Evolutionary conservation across 106 monocot species (phyloP), one percentile per base, ranked within the genome.

Genomic region (Hemerocallis citrina): DNA sequence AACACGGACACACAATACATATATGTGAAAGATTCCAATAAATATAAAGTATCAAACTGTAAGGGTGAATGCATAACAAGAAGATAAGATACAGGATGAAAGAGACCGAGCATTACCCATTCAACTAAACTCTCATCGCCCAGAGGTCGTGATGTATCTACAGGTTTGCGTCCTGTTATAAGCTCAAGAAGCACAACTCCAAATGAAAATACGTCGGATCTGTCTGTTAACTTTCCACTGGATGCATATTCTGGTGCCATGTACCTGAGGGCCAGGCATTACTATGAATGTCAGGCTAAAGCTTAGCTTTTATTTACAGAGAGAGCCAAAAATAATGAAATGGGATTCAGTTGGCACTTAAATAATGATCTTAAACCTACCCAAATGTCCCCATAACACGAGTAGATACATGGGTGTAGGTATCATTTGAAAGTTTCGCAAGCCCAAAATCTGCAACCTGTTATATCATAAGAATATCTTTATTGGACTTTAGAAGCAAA

Each of bases 371-470:
- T 13, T 20, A 37, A 38, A 61, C 68, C 25, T 64, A 93, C 93
- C 93, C 93, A 65, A 89, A 89, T 42, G 93, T 89, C 17, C 93
- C 93, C 85, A 88, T 80, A n/a, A 93, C 82, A 66, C 88, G 88
- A 58, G 93, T 93, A 27, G 93, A 93, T 7, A 93, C 85, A 70
- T 93, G 93, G 15, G 93, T 85, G 48, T 63, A 13, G 5, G 70
- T 75, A 75, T 82, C 84, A 64, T 82, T 72, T 44, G 89, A 66
- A 12, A 80, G 64, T 61, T 81, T 93, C 7, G 93, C 93, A 6
- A 93, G 89, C 27, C 93, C 93, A 82, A 93, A 93, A 71, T 93
- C 93, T 57, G 89, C 93, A 67, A 93, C 93, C 93, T 93, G 72
- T 34, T 46, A 3, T 22, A 55, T 14, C 32, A 32, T 55, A 14